phyloP scores from a whole-genome alignment of 2,329 filamentous ascomycete genomes.

The Phoma sp. region DNA sequence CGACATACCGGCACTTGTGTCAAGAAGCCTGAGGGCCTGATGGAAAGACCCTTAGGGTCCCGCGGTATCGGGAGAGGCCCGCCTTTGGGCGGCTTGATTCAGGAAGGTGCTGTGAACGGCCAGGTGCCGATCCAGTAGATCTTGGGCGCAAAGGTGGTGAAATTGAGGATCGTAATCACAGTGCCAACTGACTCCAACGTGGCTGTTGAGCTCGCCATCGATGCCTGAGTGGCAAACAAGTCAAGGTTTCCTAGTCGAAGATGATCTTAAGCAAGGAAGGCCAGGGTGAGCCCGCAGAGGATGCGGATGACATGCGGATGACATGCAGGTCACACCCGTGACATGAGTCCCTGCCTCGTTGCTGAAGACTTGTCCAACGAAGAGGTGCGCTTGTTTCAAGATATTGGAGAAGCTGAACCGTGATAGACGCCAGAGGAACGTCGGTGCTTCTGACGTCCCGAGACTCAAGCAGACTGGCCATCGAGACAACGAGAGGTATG shows the following conservation, averaged over 20 bases:
- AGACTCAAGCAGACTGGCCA: neutral
- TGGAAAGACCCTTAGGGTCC: conserved; percentile 15
- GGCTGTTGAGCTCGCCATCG: conserved; percentile 17
- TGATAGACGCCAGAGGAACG: neutral
- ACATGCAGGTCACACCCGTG: neutral
- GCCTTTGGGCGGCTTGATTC: conserved; percentile 13
- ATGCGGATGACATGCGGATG: conserved; percentile 10
- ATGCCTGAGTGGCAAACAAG: conserved; percentile 10
- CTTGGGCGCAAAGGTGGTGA: conserved; percentile 28
- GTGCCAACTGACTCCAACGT: conserved; percentile 3
- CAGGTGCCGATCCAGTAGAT: conserved; percentile 34
- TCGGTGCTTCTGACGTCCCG: neutral
- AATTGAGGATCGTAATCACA: conserved; percentile 38
- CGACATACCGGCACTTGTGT: conserved; percentile 17
- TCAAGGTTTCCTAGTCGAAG: conserved; percentile 21
- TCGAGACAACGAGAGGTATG: neutral
- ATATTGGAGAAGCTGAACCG: neutral
- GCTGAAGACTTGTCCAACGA: conserved; percentile 3
- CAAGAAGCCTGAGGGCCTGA: conserved; percentile 20
- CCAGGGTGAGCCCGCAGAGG: conserved; percentile 3
- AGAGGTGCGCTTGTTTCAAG: conserved; percentile 17
- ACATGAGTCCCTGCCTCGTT: conserved; percentile 7
- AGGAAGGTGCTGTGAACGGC: conserved; percentile 22
- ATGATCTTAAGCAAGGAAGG: conserved; percentile 16
- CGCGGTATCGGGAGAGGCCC: conserved; percentile 30